phyloP scores from a whole-genome alignment of 768 basidiomycete species.

The Leccinum uliginosum region DNA sequence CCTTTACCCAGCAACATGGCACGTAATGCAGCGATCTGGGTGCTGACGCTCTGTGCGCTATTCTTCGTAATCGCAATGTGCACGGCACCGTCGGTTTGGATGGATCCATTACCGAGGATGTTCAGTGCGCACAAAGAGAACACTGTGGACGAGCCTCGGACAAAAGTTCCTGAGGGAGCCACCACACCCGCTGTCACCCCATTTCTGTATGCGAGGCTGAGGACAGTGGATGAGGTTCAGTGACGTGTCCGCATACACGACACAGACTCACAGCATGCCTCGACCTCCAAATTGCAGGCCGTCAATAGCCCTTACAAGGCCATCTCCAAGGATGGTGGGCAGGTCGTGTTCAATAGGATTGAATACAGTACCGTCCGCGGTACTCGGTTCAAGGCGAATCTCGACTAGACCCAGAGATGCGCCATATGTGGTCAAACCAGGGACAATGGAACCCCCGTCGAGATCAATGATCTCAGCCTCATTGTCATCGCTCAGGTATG shows the following conservation, averaged over 20 bases:
- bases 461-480: constrained; percentile 51
- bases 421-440: constrained; percentile 70
- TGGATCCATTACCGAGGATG: constrained; percentile 9
- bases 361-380: constrained; percentile 59
- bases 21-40: constrained; percentile 60
- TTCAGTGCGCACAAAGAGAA: constrained; percentile 50
- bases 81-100: constrained; percentile 54
- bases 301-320: constrained; percentile 38
- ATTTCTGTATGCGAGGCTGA: constrained; percentile 59
- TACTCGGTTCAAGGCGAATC: constrained; percentile 64
- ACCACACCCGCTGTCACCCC: constrained; percentile 64
- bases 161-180: constrained; percentile 44
- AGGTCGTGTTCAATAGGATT: constrained; percentile 47
- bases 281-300: constrained; percentile 23
- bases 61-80: constrained; percentile 52
- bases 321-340: constrained; percentile 29
- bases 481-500: constrained; percentile 11
- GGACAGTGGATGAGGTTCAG: background rate
- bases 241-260: background rate
- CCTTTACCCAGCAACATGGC: constrained; percentile 57
- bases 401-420: constrained; percentile 66
- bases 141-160: constrained; percentile 58
- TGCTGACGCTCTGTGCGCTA: constrained; percentile 51
- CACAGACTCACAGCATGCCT: constrained; percentile 18
- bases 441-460: constrained; percentile 64